Percentiles rank a stretch among this genome's conserved stretches.
phyloP scores from a whole-genome alignment of 2,329 filamentous ascomycete genomes.

The Xylaria sp. region DNA sequence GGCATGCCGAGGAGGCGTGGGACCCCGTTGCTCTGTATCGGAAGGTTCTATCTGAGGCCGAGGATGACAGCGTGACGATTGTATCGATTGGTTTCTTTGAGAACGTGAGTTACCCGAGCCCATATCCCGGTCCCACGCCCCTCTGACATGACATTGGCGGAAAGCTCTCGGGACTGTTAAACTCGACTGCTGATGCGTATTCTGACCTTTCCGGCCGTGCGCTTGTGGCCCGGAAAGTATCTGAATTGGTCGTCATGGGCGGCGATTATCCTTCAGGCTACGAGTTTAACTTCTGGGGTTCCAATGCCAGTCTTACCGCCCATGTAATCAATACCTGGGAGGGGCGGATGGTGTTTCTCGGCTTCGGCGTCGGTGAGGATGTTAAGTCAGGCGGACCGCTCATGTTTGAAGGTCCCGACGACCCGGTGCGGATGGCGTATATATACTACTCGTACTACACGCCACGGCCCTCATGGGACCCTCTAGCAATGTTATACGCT shows the following conservation, averaged over 20 bases:
- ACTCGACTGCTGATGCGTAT: slow-evolving; percentile 49
- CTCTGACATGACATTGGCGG: not conserved
- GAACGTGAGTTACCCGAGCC: slow-evolving; percentile 39
- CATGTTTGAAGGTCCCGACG: slow-evolving; percentile 36
- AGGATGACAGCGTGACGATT: slow-evolving; percentile 51
- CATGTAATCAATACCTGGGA: slow-evolving; percentile 55
- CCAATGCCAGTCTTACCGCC: slow-evolving; percentile 45
- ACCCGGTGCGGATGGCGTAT: slow-evolving; percentile 48
- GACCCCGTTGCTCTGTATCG: slow-evolving; percentile 54
- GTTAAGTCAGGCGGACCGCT: slow-evolving; percentile 48
- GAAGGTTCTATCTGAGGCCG: slow-evolving; percentile 46
- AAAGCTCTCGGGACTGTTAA: slow-evolving; percentile 51
- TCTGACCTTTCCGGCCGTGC: slow-evolving; percentile 47
- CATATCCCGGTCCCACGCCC: slow-evolving; percentile 12
- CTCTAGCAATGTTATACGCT: slow-evolving; percentile 49
- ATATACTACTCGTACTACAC: slow-evolving; percentile 47
- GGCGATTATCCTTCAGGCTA: slow-evolving; percentile 54
- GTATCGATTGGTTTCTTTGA: slow-evolving; percentile 53
- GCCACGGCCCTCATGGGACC: slow-evolving; percentile 49
- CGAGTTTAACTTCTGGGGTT: slow-evolving; percentile 56
- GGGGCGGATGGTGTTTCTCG: slow-evolving; percentile 48
- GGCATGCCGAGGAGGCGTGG: slow-evolving; percentile 43
- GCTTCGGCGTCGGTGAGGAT: slow-evolving; percentile 49
- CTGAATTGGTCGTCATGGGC: slow-evolving; percentile 58
- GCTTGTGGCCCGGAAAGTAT: slow-evolving; percentile 52